These are phyloP conservation scores for Penicillium roqueforti DNA, from an alignment of 495 filamentous ascomycete genomes.

Conservation along the genomic window DNA sequence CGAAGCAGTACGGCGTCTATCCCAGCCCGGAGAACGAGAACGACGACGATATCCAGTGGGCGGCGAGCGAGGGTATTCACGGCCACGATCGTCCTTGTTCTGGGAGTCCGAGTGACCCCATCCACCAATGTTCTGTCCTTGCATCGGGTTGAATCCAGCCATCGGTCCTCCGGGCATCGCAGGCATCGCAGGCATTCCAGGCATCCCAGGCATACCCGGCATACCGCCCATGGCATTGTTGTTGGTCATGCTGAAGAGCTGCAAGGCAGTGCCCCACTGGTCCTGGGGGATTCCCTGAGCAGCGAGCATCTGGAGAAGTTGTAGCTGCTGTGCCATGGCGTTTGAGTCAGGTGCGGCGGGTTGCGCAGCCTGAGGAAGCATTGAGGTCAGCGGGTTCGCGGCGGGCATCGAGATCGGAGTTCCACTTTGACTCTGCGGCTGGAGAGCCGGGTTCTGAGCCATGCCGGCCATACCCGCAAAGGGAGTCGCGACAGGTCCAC, in stretches of 20 bases:
- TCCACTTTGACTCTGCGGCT: conserved; percentile 45
- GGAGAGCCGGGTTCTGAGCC: conserved; percentile 38
- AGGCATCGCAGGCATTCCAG: conserved; percentile 12
- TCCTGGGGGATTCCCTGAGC: conserved; percentile 58
- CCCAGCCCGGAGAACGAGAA: conserved; percentile 71
- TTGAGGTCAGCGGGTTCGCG: conserved; percentile 45
- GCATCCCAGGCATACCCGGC: conserved; percentile 12
- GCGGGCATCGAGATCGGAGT: conserved; percentile 40
- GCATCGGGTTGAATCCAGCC: conserved; percentile 17
- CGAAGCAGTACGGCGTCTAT: conserved; percentile 57
- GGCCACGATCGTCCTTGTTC: conserved; percentile 61
- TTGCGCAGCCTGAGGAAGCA: conserved; percentile 41
- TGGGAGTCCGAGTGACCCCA: conserved; percentile 41
- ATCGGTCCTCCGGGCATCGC: conserved; percentile 9
- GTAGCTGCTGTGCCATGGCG: conserved; percentile 56
- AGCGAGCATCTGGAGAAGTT: conserved; percentile 55
- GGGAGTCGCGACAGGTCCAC: conserved; percentile 46
- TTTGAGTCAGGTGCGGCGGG: conserved; percentile 36
- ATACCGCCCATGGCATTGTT: conserved; percentile 27
- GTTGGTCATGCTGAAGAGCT: conserved; percentile 43
- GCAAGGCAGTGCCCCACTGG: conserved; percentile 54
- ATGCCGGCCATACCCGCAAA: conserved; percentile 42
- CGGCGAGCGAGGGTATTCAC: conserved; percentile 54
- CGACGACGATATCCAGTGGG: conserved; percentile 61
- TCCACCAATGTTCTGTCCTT: conserved; percentile 31